Conservation (phyloP, 768 basidiomycete genomes). For the Serpula lacrymans region DNA sequence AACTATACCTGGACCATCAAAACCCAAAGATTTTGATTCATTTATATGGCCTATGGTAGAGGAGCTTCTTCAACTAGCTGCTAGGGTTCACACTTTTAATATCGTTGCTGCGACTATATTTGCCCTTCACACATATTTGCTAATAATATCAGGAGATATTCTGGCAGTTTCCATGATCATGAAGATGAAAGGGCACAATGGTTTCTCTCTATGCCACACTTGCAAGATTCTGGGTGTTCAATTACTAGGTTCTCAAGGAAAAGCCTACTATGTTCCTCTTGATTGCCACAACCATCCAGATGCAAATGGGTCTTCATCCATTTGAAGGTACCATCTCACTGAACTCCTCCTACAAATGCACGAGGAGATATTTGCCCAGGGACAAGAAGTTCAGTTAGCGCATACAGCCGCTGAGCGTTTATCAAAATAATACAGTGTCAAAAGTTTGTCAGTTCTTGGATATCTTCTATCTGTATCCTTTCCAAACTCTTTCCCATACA, state of each 20-base stretch:
- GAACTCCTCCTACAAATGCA: slow-evolving; percentile 34
- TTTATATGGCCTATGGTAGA: slow-evolving; percentile 33
- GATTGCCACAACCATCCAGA: too few relatives aligned
- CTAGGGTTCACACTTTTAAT: slow-evolving; percentile 33
- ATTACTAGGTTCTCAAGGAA: too few relatives aligned
- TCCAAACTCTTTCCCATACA: slow-evolving; percentile 40
- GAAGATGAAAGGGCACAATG: slow-evolving; percentile 43
- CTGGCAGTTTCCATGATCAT: slow-evolving; percentile 26
- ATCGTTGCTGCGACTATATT: slow-evolving; percentile 18
- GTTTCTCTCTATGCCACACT: slow-evolving; percentile 30
- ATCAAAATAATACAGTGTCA: slow-evolving; percentile 27
- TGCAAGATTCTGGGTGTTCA: slow-evolving; percentile 33
- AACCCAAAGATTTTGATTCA: slow-evolving; percentile 36
- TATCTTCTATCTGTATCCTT: slow-evolving; percentile 30
- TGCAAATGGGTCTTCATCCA: too few relatives aligned
- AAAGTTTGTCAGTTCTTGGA: slow-evolving; percentile 30
- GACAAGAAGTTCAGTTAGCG: slow-evolving; percentile 23
- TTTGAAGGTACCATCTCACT: slow-evolving; percentile 18
- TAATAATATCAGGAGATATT: slow-evolving; percentile 31
- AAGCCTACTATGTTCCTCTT: too few relatives aligned
- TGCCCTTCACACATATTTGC: slow-evolving; percentile 25
- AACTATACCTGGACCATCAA: slow-evolving; percentile 43
- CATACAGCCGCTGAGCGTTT: slow-evolving; percentile 15
- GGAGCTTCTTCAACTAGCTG: slow-evolving; percentile 31
- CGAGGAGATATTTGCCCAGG: slow-evolving; percentile 23